Conservation (phyloP, 352 stramenopile species). For the Phytophthora tubulina region DNA sequence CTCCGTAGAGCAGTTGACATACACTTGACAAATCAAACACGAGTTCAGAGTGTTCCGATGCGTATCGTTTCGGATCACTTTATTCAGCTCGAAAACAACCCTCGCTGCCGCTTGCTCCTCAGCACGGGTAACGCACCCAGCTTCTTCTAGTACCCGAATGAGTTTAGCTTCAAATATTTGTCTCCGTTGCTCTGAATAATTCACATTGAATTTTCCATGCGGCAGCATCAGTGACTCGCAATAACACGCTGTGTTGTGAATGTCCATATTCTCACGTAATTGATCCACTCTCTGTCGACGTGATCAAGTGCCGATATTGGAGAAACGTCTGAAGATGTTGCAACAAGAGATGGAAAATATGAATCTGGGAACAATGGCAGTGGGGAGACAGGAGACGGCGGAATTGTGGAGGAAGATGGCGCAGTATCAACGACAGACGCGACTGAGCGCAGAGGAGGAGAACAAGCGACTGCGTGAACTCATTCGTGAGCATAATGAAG, state of each 20-base stretch:
- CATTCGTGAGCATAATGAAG: slow-evolving; percentile 15
- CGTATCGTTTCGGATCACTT: slow-evolving; percentile 29
- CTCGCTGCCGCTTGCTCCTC: not conserved
- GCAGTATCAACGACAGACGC: slow-evolving; percentile 17
- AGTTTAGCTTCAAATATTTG: slow-evolving; percentile 7
- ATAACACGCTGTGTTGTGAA: slow-evolving; percentile 11
- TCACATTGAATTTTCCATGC: slow-evolving; percentile 16
- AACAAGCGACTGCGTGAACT: slow-evolving; percentile 32
- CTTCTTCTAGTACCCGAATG: slow-evolving; percentile 1
- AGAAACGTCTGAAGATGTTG: slow-evolving; percentile 19
- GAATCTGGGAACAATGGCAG: not conserved
- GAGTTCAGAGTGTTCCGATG: slow-evolving; percentile 2
- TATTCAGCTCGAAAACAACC: slow-evolving; percentile 17
- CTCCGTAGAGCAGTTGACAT: not conserved
- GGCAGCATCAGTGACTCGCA: slow-evolving; percentile 9
- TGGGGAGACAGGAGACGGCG: slow-evolving; percentile 3
- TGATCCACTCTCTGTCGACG: slow-evolving; percentile 11
- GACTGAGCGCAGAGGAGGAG: slow-evolving; percentile 19
- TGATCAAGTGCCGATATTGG: slow-evolving; percentile 11
- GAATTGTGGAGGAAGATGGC: slow-evolving; percentile 29
- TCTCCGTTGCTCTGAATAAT: not conserved
- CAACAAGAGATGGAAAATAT: slow-evolving; percentile 2
- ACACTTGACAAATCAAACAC: slow-evolving; percentile 21
- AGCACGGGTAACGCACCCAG: slow-evolving; percentile 3
- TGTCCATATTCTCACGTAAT: slow-evolving; percentile 14